Percentiles rank a stretch among this genome's conserved stretches.
Evolutionary conservation across 768 basidiomycete genomes (phyloP).

Genomic region (Rhizopogon salebrosus): DNA sequence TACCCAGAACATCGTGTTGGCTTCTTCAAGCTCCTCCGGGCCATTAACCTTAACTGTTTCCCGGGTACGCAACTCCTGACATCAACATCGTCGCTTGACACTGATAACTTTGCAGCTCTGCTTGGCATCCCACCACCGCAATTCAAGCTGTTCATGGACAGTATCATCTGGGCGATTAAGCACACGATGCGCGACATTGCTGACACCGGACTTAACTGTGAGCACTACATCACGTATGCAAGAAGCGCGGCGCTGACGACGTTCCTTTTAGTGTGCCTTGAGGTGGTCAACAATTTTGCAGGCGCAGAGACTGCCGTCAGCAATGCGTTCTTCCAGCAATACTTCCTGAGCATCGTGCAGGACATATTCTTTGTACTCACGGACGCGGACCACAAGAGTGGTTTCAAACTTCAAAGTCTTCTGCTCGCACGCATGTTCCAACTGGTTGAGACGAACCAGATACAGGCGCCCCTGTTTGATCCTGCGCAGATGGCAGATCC

Average conservation of each 20-base stretch:
- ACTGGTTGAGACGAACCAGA: slow-evolving; percentile 75
- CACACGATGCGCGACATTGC: slow-evolving; percentile 99
- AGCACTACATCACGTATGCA: slow-evolving; percentile 9
- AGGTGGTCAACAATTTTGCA: slow-evolving; percentile 95
- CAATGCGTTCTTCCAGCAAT: slow-evolving; percentile 95
- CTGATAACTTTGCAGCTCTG: slow-evolving; percentile 47
- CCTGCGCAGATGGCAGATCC: slow-evolving; percentile 66
- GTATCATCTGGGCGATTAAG: slow-evolving; percentile 99
- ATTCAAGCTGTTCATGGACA: slow-evolving; percentile 98
- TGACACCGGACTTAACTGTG: slow-evolving; percentile 80
- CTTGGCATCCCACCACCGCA: slow-evolving; percentile 83
- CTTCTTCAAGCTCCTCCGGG: slow-evolving; percentile 92
- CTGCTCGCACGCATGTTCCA: slow-evolving; percentile 93
- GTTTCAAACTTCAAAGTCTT: slow-evolving; percentile 92
- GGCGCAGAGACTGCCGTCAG: slow-evolving; percentile 70
- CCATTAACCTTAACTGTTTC: slow-evolving; percentile 93
- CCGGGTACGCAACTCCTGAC: slow-evolving; percentile 49
- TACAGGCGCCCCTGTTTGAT: slow-evolving; percentile 83
- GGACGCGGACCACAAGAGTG: slow-evolving; percentile 98
- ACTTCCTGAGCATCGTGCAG: slow-evolving; percentile 87
- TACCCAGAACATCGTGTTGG: slow-evolving; percentile 96
- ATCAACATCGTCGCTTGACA: slow-evolving; percentile 1
- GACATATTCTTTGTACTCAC: slow-evolving; percentile 98
- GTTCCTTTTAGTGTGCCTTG: slow-evolving; percentile 65
- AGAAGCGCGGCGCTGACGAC: slow-evolving; percentile 7